Conservation (phyloP, 2,329 filamentous ascomycete species). For the Lojkania enalia region DNA sequence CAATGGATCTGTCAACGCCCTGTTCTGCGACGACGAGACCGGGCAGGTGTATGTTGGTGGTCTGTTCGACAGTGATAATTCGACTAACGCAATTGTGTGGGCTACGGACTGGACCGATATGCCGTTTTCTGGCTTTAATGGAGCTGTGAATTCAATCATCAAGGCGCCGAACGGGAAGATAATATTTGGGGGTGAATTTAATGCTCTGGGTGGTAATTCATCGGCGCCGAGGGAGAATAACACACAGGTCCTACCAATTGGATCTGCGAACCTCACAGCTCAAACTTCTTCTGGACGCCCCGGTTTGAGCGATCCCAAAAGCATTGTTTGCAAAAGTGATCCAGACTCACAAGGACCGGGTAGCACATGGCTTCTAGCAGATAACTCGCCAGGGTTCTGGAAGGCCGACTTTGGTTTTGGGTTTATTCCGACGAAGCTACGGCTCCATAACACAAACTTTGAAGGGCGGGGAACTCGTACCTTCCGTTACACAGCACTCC, state of each 20-base stretch:
- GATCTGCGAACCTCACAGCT: conserved; percentile 72
- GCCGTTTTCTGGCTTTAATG: conserved; percentile 93
- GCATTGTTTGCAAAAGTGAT: conserved; percentile 79
- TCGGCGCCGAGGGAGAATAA: conserved; percentile 68
- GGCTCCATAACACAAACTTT: conserved; percentile 83
- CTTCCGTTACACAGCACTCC: conserved; percentile 83
- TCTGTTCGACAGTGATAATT: conserved; percentile 76
- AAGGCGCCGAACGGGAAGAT: conserved; percentile 81
- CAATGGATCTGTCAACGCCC: conserved; percentile 76
- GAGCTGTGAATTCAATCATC: conserved; percentile 82
- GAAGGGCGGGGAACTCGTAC: conserved; percentile 85
- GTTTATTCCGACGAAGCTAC: conserved; percentile 83
- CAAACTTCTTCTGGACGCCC: conserved; percentile 62
- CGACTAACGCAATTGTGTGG: conserved; percentile 90
- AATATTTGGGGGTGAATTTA: conserved; percentile 89
- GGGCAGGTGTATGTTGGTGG: conserved; percentile 91
- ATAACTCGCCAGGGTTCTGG: conserved; percentile 79
- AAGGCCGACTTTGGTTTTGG: conserved; percentile 79
- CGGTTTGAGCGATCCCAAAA: conserved; percentile 75
- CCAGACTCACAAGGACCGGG: conserved; percentile 60
- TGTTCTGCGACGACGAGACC: conserved; percentile 78
- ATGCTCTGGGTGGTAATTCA: conserved; percentile 82
- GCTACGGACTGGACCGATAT: conserved; percentile 71
- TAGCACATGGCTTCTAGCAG: conserved; percentile 81
- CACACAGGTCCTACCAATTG: conserved; percentile 81